phyloP scores from a whole-genome alignment of 2,329 filamentous ascomycete species.

The Apiospora koreana region DNA sequence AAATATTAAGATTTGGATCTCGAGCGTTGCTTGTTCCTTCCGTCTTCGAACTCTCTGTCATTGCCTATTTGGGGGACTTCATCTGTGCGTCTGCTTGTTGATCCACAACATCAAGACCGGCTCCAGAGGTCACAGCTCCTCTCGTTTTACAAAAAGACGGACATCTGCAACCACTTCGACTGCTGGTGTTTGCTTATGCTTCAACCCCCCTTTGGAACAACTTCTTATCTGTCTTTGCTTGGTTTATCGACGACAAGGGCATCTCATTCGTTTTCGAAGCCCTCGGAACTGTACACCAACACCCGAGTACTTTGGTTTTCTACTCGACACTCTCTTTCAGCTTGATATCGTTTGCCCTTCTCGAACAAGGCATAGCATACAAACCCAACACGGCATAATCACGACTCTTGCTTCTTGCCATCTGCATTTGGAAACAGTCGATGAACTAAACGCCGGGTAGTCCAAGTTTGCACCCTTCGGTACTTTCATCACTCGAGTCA shows the following conservation, averaged over 20 bases:
- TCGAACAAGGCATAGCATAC: neutral
- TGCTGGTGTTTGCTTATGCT: neutral
- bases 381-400: neutral
- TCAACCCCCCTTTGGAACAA: neutral
- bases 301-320: neutral
- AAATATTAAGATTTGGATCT: conserved; percentile 16
- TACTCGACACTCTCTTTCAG: conserved; percentile 6
- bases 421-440: conserved; percentile 3
- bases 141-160: conserved; percentile 18
- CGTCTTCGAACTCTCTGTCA: conserved; percentile 35
- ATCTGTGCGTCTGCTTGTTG: conserved; percentile 33
- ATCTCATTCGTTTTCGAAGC: conserved; percentile 8
- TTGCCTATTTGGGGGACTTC: conserved; percentile 40
- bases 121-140: conserved; percentile 18
- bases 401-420: neutral
- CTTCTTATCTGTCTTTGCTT: neutral
- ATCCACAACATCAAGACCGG: conserved; percentile 21
- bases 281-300: neutral
- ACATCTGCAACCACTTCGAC: conserved; percentile 7
- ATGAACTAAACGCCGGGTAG: neutral
- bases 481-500: neutral
- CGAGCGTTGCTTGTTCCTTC: conserved; percentile 17
- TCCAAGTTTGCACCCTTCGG: neutral
- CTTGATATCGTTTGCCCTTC: neutral
- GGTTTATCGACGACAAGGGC: neutral